Conservation (phyloP, 495 filamentous ascomycete genomes). For the Neurospora intermedia region DNA sequence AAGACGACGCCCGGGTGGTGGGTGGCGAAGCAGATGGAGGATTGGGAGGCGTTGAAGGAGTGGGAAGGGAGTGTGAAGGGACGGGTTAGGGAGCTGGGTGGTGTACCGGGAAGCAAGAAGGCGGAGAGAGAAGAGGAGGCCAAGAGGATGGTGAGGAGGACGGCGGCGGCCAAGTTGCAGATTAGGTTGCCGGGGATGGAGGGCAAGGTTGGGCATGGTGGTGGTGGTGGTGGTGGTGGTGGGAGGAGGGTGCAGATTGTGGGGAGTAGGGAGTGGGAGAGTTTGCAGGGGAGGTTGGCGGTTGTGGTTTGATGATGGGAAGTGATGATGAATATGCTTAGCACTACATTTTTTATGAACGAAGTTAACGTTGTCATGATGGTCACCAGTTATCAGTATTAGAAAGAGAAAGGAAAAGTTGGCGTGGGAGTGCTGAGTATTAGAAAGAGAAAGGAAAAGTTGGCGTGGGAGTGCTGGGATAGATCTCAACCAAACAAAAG, state of each 20-base stretch:
- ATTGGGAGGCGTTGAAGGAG: constrained; percentile 30
- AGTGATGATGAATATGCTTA: neutral
- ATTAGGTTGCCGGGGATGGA: constrained; percentile 34
- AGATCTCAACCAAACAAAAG: neutral
- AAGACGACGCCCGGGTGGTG: constrained; percentile 34
- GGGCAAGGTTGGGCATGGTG: constrained; percentile 16
- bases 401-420: neutral
- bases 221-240: constrained; percentile 11
- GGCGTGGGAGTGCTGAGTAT: neutral
- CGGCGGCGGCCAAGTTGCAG: constrained; percentile 36
- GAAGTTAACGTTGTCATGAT: neutral
- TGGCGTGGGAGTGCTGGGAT: neutral
- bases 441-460: too few relatives aligned
- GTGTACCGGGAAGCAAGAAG: constrained; percentile 9
- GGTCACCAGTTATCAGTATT: neutral
- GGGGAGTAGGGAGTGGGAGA: constrained; percentile 33
- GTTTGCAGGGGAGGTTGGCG: constrained; percentile 23
- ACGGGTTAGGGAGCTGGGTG: constrained; percentile 24
- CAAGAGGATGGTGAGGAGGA: constrained; percentile 21
- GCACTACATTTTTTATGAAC: neutral
- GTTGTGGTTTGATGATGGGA: constrained; percentile 2
- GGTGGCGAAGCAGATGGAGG: constrained; percentile 31
- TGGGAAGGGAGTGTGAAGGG: constrained; percentile 29
- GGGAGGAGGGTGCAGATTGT: constrained; percentile 30
- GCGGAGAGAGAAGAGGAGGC: neutral